Percentiles rank a stretch among this genome's conserved stretches.
Evolutionary conservation across 2,329 filamentous ascomycete species (phyloP).

Genomic region (Aspergillus piperis): DNA sequence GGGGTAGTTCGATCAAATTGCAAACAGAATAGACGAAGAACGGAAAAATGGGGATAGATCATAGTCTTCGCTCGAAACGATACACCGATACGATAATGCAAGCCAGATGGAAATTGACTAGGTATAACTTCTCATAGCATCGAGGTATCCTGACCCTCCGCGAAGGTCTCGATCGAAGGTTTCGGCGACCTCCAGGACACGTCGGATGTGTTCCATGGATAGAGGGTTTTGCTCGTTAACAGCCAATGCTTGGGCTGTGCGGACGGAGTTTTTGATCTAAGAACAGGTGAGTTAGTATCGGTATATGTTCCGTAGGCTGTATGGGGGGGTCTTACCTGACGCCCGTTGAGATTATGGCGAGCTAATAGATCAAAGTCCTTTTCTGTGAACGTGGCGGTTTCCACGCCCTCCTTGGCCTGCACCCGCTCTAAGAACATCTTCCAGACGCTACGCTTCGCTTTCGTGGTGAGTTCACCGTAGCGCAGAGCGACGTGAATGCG

Average conservation of each 20-base stretch:
- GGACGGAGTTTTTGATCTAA: constrained; percentile 86
- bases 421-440: constrained; percentile 79
- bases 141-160: constrained; percentile 75
- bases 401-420: constrained; percentile 62
- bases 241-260: constrained; percentile 79
- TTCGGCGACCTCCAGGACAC: constrained; percentile 80
- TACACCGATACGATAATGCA: background rate
- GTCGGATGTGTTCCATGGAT: constrained; percentile 75
- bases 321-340: constrained; percentile 53
- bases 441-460: constrained; percentile 78
- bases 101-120: constrained; percentile 21
- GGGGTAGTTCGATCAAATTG: no score
- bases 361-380: constrained; percentile 68
- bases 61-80: background rate
- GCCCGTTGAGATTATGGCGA: constrained; percentile 67
- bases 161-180: constrained; percentile 82
- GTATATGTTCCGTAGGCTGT: background rate
- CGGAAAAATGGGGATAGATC: no score
- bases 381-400: constrained; percentile 51
- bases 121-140: constrained; percentile 78
- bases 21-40: no score
- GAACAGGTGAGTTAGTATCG: constrained; percentile 1
- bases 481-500: constrained; percentile 82
- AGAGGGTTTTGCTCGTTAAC: constrained; percentile 71
- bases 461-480: constrained; percentile 71